Evolutionary conservation across 495 filamentous ascomycete species (phyloP).

Genomic region (Penicillium mononematosum): DNA sequence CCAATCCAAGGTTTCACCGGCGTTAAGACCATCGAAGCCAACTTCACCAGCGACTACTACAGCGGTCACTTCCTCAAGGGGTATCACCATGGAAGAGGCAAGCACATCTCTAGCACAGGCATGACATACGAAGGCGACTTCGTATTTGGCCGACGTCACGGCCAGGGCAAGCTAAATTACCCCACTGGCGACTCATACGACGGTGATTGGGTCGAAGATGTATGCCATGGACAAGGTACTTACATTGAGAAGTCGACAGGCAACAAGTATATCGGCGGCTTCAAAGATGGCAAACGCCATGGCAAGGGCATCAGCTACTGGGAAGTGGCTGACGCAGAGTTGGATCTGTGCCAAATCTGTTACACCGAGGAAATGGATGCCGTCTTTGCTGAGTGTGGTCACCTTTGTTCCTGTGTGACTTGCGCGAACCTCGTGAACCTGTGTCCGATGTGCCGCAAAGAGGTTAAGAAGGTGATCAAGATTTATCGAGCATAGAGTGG

Average conservation of each 20-base stretch:
- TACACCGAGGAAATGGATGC: conserved; percentile 62
- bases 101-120: conserved; percentile 52
- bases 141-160: conserved; percentile 50
- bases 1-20: conserved; percentile 47
- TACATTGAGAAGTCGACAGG: conserved; percentile 58
- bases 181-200: conserved; percentile 63
- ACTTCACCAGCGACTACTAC: conserved; percentile 49
- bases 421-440: conserved; percentile 62
- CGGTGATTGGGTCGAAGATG: conserved; percentile 56
- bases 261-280: conserved; percentile 64
- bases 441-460: conserved; percentile 65
- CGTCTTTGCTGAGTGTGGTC: conserved; percentile 65
- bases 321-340: conserved; percentile 62
- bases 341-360: conserved; percentile 63
- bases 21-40: conserved; percentile 44
- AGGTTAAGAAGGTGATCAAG: conserved; percentile 57
- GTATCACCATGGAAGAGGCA: conserved; percentile 52
- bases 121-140: conserved; percentile 58
- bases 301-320: conserved; percentile 64
- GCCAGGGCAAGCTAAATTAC: conserved; percentile 57
- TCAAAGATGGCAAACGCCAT: conserved; percentile 59
- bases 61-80: conserved; percentile 51
- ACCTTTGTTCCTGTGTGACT: conserved; percentile 61
- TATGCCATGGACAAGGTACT: conserved; percentile 58
- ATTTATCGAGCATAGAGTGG: conserved; percentile 48